A percentile compares a stretch with the other conserved stretches of the same genome.
Conservation (phyloP, 768 basidiomycete genomes). For the Pluteus cervinus region DNA sequence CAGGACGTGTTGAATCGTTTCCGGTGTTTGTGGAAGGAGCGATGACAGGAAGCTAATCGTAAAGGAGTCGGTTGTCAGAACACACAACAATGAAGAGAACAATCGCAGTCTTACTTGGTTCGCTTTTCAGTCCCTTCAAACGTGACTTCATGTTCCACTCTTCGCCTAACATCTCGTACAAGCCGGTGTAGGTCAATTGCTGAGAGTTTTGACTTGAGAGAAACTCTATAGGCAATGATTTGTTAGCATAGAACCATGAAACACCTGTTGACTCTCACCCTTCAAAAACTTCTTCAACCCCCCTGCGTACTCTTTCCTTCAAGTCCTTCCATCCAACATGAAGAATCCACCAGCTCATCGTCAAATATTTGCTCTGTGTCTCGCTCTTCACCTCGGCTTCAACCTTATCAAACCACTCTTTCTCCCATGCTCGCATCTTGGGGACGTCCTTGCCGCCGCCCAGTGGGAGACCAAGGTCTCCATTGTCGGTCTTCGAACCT, state of each 20-base stretch:
- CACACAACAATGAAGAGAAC: slow-evolving; percentile 13
- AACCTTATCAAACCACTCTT: slow-evolving; percentile 10
- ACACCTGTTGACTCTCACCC: slow-evolving; percentile 43
- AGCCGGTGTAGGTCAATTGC: slow-evolving; percentile 62
- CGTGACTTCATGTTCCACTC: slow-evolving; percentile 68
- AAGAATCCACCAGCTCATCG: slow-evolving; percentile 89
- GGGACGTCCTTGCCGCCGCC: slow-evolving; percentile 11
- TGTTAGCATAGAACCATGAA: neutral
- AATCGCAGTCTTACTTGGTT: slow-evolving; percentile 41
- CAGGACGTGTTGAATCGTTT: slow-evolving; percentile 64
- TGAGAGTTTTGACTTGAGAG: slow-evolving; percentile 72
- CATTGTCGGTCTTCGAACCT: slow-evolving; percentile 15
- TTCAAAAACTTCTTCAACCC: slow-evolving; percentile 80
- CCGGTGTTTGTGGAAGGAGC: slow-evolving; percentile 69
- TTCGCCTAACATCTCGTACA: slow-evolving; percentile 65
- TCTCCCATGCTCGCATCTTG: slow-evolving; percentile 5
- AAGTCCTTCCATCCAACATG: slow-evolving; percentile 91
- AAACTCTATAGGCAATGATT: slow-evolving; percentile 53
- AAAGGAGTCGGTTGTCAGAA: slow-evolving; percentile 1
- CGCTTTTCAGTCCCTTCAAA: slow-evolving; percentile 53
- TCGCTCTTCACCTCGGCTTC: slow-evolving; percentile 45
- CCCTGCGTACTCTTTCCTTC: slow-evolving; percentile 61
- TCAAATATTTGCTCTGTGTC: slow-evolving; percentile 74
- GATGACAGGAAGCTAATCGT: slow-evolving; percentile 61
- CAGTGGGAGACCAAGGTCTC: slow-evolving; percentile 16